Evolutionary conservation across 2,329 filamentous ascomycete genomes (phyloP).

Genomic region (Drechslera avenae): DNA sequence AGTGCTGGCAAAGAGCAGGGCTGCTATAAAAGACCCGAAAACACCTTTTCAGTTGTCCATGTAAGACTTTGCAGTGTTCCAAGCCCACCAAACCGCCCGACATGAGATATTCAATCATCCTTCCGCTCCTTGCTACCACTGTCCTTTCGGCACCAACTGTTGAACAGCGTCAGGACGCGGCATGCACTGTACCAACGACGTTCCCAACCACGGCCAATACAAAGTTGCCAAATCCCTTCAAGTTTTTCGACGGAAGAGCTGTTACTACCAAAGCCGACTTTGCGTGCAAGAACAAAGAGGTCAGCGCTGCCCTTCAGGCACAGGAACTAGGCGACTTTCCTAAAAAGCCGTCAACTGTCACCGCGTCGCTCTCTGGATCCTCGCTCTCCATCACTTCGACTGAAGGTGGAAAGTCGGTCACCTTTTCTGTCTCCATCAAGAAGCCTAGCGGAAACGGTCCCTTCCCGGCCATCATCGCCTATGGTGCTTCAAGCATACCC

Average conservation of each 20-base stretch:
- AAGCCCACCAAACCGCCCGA: slow-evolving; percentile 14
- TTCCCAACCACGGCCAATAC: slow-evolving; percentile 38
- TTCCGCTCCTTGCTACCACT: slow-evolving; percentile 38
- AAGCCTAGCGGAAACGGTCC: slow-evolving; percentile 54
- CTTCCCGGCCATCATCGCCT: slow-evolving; percentile 63
- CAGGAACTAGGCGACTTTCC: slow-evolving; percentile 49
- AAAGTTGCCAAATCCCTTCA: slow-evolving; percentile 49
- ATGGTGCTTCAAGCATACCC: slow-evolving; percentile 61
- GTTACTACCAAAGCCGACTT: slow-evolving; percentile 46
- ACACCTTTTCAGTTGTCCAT: slow-evolving; percentile 2
- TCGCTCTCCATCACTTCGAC: slow-evolving; percentile 44
- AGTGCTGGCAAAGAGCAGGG: slow-evolving; percentile 7
- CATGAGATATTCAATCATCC: slow-evolving; percentile 42
- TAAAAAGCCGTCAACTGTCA: slow-evolving; percentile 42
- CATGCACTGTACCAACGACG: slow-evolving; percentile 37
- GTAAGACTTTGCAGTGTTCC: slow-evolving; percentile 12
- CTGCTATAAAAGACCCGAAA: slow-evolving; percentile 19
- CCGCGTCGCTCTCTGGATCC: slow-evolving; percentile 38
- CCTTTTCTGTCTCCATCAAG: slow-evolving; percentile 46
- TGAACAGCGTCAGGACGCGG: slow-evolving; percentile 37
- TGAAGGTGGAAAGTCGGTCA: slow-evolving; percentile 43
- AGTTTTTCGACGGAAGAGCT: slow-evolving; percentile 43
- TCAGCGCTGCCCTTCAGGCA: slow-evolving; percentile 43
- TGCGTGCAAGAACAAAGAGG: slow-evolving; percentile 46
- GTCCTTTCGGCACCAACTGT: slow-evolving; percentile 37